These are phyloP conservation scores for Melocanna baccifera DNA, from an alignment of 176 grass and related monocot species.

Conservation along the genomic window DNA sequence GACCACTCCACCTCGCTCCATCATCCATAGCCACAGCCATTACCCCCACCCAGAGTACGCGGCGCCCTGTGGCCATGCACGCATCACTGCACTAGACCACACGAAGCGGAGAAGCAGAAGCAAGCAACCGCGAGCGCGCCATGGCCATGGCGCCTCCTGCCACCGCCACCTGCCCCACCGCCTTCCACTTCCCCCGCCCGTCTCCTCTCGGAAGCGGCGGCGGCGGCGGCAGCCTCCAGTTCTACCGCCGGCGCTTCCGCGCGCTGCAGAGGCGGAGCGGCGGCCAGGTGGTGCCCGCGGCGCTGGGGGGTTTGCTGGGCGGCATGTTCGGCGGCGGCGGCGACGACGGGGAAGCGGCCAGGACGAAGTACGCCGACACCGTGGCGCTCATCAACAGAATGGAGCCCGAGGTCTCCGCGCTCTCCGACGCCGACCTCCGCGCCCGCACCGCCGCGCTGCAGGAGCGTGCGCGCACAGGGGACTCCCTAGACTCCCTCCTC, in stretches of 20 bases:
- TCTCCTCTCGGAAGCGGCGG: constrained; percentile 1
- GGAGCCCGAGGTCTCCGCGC: constrained; percentile 64
- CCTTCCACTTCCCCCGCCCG: constrained; percentile 6
- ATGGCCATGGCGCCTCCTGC: constrained; percentile 25
- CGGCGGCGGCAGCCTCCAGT: background rate
- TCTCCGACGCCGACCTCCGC: constrained; percentile 73
- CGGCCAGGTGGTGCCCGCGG: constrained; percentile 15
- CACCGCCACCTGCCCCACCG: constrained; percentile 16
- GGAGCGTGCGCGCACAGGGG: constrained; percentile 61
- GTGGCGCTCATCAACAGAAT: constrained; percentile 63
- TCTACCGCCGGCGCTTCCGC: background rate
- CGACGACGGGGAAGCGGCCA: constrained; percentile 78
- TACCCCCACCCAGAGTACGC: constrained; percentile 27
- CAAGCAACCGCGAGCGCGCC: background rate
- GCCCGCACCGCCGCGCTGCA: constrained; percentile 61
- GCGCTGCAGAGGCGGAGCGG: background rate
- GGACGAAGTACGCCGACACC: constrained; percentile 59
- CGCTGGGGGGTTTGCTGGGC: constrained; percentile 69
- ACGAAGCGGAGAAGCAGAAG: background rate
- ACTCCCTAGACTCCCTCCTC: constrained; percentile 82
- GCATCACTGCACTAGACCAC: constrained; percentile 21
- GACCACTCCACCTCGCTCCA: background rate
- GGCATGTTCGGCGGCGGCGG: constrained; percentile 71
- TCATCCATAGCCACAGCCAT: constrained; percentile 24
- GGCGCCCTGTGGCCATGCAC: constrained; percentile 36